Base-by-base conservation (phyloP, 192 early-diverging fungal species). In the Radiomyces spectabilis region DNA sequence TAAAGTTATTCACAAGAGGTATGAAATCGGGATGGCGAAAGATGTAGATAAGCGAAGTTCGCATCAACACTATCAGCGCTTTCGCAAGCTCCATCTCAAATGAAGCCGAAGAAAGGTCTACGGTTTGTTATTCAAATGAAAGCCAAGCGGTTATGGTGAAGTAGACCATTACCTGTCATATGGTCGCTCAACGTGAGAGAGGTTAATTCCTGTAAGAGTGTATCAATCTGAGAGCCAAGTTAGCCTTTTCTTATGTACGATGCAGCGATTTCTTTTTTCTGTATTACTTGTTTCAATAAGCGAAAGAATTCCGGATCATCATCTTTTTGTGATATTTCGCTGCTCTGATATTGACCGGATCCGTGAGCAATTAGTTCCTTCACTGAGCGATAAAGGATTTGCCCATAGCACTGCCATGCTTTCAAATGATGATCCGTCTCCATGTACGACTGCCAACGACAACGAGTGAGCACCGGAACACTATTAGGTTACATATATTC, bases 261-360 rank as follows among this genome's bases (percentile, higher is more conserved):
- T 33, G 47, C 27, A 68, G 55, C 12, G 7, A 37, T 19, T 16
- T 16, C 15, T 4, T 16, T 29, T 29, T 41, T 42, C 7, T 56
- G 59, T 12, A 37, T 35, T 4, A 57, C 52, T 21, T 54, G 51
- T 19, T 44, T 63, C 15, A 75, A 65, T 15, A 71, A 41, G 18
- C 44, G 48, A 55, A 59, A 75, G 0, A 66, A 57, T 37, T 68
- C 73, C 24, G 55, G 47, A 9, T 69, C 64, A 27, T 75, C 73
- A 25, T 59, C 61, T 21, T 55, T 61, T 3, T 61, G 48, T 6
- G 63, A 54, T 5, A 61, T 19, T 4, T 47, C 41, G 29, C 59
- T 57, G 13, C 24, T 31, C 1, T 18, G 35, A 8, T 35, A 19
- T 12, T 41, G 45, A 0, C 35, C 15, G 19, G 22, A 35, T 26